A percentile compares a stretch with the other conserved stretches of the same genome.
phyloP scores from a whole-genome alignment of 2,329 filamentous ascomycete species.

The Ceratocystis cacaofunesta region DNA sequence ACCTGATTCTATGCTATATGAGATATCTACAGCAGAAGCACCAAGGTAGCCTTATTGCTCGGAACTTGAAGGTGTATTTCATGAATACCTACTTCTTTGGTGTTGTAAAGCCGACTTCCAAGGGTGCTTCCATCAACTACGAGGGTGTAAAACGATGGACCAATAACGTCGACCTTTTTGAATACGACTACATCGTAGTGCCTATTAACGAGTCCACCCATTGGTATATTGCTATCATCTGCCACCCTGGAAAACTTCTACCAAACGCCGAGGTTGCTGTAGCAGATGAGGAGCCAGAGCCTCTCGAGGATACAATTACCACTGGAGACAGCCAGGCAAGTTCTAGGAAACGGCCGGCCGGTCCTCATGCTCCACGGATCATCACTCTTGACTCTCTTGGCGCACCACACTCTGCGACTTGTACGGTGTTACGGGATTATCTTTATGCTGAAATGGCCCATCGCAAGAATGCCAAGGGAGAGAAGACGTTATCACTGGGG shows the following conservation, averaged over 20 bases:
- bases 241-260: conserved; percentile 59
- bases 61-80: conserved; percentile 53
- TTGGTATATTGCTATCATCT: conserved; percentile 94
- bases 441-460: conserved; percentile 55
- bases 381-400: conserved; percentile 80
- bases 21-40: conserved; percentile 54
- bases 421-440: conserved; percentile 59
- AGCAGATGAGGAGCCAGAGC: background rate
- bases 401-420: conserved; percentile 45
- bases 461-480: conserved; percentile 36
- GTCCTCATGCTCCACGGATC: conserved; percentile 49
- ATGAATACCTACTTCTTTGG: conserved; percentile 91
- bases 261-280: conserved; percentile 13
- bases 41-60: conserved; percentile 37
- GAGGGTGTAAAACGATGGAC: conserved; percentile 80
- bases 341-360: conserved; percentile 19
- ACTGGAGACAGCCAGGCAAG: background rate
- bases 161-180: conserved; percentile 66
- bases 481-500: conserved; percentile 26
- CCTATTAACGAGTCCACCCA: conserved; percentile 78
- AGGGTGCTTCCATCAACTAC: conserved; percentile 52
- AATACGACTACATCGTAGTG: conserved; percentile 76
- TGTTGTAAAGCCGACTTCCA: conserved; percentile 46
- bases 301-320: background rate
- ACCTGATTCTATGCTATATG: conserved; percentile 76